These are phyloP conservation scores for Exserohilum turcica DNA, from an alignment of 2,329 filamentous ascomycete genomes.

Conservation along the genomic window DNA sequence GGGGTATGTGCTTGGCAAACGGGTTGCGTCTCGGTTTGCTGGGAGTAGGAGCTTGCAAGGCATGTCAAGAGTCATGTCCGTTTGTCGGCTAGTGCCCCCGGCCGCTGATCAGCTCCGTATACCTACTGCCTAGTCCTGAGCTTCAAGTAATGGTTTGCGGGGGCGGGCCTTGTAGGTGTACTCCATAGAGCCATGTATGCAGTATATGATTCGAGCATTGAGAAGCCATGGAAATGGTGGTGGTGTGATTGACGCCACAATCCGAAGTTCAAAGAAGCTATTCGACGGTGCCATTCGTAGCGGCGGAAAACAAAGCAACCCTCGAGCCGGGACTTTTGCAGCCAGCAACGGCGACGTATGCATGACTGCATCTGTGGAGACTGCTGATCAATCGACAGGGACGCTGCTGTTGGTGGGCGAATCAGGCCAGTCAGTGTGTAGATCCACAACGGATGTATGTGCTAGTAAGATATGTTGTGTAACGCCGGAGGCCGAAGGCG, in stretches of 20 bases:
- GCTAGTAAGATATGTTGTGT: neutral
- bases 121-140: no score
- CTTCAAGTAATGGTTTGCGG: neutral
- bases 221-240: neutral
- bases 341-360: neutral
- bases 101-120: neutral
- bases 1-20: neutral
- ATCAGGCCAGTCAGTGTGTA: constrained; percentile 1
- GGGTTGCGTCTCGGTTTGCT: neutral
- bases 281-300: neutral
- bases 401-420: neutral
- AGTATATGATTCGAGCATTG: no score
- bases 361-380: neutral
- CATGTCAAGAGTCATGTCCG: neutral
- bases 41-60: no score
- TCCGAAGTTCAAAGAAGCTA: neutral
- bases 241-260: constrained; percentile 6
- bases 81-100: neutral
- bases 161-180: no score
- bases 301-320: constrained; percentile 9
- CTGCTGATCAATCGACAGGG: constrained; percentile 6
- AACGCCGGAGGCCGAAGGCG: neutral
- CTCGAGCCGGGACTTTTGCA: neutral
- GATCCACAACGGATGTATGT: neutral
- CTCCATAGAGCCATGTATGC: no score